Evolutionary conservation across 768 basidiomycete genomes (phyloP).

Genomic region (Mycena polygramma): DNA sequence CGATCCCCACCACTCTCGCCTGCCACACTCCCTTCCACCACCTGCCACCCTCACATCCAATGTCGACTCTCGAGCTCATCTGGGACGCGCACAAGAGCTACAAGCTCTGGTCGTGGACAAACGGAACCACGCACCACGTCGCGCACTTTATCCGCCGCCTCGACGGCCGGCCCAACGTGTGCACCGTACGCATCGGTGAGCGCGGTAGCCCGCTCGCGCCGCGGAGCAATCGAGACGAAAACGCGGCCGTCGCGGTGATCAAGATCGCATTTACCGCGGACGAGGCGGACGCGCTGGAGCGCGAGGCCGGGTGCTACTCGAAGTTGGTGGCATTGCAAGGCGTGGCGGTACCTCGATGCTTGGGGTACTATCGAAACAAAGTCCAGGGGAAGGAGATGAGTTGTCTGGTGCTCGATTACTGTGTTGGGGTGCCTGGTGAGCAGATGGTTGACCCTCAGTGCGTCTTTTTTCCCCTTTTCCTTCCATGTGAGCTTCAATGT

Average conservation of each 20-base stretch:
- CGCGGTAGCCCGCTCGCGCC: slow-evolving; percentile 17
- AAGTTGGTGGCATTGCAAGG: slow-evolving; percentile 41
- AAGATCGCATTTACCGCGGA: slow-evolving; percentile 40
- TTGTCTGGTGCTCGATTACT: slow-evolving; percentile 46
- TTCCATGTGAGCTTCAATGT: background rate
- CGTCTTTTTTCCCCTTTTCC: background rate
- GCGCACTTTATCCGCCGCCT: slow-evolving; percentile 34
- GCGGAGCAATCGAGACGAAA: slow-evolving; percentile 24
- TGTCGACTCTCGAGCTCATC: slow-evolving; percentile 38
- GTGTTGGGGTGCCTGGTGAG: slow-evolving; percentile 26
- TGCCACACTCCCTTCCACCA: background rate
- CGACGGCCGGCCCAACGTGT: slow-evolving; percentile 3
- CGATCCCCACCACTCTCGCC: background rate
- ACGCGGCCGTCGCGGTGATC: slow-evolving; percentile 32
- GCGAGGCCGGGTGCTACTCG: slow-evolving; percentile 42
- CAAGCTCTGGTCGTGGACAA: slow-evolving; percentile 40
- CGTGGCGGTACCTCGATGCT: slow-evolving; percentile 40
- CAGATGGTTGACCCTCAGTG: slow-evolving; percentile 26
- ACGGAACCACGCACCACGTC: slow-evolving; percentile 31
- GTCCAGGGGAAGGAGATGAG: slow-evolving; percentile 34
- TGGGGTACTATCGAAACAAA: slow-evolving; percentile 40
- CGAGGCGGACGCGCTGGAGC: slow-evolving; percentile 37
- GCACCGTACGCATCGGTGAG: slow-evolving; percentile 36
- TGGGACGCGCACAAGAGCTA: slow-evolving; percentile 25
- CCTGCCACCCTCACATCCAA: background rate